Percentiles rank a stretch among this genome's conserved stretches.
Evolutionary conservation across 2,329 filamentous ascomycete species (phyloP).

Genomic region (Exophiala sp.): DNA sequence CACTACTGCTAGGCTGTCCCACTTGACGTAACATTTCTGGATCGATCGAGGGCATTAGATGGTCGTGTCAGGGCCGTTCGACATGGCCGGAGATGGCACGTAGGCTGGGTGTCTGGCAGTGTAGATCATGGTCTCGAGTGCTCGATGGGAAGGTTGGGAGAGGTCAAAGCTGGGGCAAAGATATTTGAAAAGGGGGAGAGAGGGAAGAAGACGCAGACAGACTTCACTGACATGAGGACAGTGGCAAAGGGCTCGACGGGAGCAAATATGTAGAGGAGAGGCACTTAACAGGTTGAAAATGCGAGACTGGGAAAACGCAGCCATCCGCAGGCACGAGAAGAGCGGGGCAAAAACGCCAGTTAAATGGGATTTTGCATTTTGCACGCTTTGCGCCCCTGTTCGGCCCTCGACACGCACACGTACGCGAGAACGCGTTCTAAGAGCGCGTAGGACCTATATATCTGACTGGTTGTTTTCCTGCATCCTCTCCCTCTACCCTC

Average conservation of each 20-base stretch:
- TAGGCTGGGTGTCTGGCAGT: background rate
- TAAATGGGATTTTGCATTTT: constrained; percentile 2
- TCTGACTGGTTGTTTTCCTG: background rate
- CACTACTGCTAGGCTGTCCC: background rate
- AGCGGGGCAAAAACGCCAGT: background rate
- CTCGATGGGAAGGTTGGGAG: background rate
- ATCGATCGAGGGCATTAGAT: background rate
- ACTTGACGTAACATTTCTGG: background rate
- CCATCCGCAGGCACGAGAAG: too few relatives aligned
- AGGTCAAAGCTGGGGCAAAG: background rate
- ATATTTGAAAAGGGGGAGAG: background rate
- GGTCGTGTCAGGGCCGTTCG: background rate
- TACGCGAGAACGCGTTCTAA: constrained; percentile 6
- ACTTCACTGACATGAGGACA: background rate
- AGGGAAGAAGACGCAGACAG: background rate
- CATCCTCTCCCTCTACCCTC: constrained; percentile 8
- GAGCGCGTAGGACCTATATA: constrained; percentile 7
- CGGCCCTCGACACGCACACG: background rate
- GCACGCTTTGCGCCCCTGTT: background rate
- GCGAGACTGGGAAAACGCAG: too few relatives aligned
- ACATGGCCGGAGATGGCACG: background rate
- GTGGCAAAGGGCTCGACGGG: too few relatives aligned
- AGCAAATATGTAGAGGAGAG: background rate
- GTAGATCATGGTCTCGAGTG: background rate
- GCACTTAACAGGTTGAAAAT: background rate